Evolutionary conservation across 768 basidiomycete genomes (phyloP).

Genomic region (Phanerodontia chrysosporium): DNA sequence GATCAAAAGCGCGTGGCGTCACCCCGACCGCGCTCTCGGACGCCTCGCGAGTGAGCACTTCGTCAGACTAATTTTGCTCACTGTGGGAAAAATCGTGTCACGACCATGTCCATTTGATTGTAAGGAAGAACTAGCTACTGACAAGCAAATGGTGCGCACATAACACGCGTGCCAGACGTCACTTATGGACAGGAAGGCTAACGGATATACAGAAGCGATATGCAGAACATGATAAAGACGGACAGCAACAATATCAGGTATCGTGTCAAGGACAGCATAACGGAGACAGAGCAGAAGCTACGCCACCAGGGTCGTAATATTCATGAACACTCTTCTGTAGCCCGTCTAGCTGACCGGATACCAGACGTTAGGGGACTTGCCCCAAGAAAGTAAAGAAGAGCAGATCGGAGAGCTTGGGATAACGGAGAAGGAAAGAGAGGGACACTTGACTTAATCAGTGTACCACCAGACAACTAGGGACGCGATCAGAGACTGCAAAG

Average conservation of each 20-base stretch:
- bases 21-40: too few relatives aligned
- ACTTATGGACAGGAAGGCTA: neutral
- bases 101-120: conserved; percentile 10
- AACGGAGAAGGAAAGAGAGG: neutral
- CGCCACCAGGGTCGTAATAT: conserved; percentile 43
- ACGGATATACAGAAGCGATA: neutral
- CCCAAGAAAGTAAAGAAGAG: conserved; percentile 10
- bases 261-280: conserved; percentile 19
- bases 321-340: conserved; percentile 26
- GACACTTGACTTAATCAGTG: neutral
- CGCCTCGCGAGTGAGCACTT: too few relatives aligned
- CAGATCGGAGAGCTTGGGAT: conserved; percentile 7
- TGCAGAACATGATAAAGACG: neutral
- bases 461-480: conserved; percentile 13
- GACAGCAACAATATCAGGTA: conserved; percentile 7
- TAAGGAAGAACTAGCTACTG: conserved; percentile 3
- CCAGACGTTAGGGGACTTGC: conserved; percentile 2
- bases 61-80: neutral
- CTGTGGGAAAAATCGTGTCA: neutral
- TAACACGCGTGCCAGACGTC: neutral
- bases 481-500: conserved; percentile 4
- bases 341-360: conserved; percentile 16
- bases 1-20: too few relatives aligned
- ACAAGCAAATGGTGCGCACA: conserved; percentile 3
- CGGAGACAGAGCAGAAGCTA: conserved; percentile 21